Evolutionary conservation across 352 stramenopile genomes (phyloP).

Genomic region (Globisporangium echinulatum): DNA sequence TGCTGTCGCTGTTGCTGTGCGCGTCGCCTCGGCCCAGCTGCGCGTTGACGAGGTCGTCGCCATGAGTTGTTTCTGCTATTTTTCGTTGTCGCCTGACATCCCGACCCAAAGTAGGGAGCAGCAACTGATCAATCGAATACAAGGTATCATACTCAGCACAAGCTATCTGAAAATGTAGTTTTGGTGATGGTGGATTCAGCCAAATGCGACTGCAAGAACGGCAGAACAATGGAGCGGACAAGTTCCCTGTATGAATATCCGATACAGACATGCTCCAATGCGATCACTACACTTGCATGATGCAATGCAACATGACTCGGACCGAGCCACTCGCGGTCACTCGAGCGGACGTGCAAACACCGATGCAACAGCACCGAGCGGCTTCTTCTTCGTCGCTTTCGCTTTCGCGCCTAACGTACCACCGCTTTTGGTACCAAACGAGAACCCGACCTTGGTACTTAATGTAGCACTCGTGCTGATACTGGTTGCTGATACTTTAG

Average conservation of each 20-base stretch:
- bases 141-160: no score
- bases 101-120: no score
- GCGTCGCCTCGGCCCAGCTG: conserved; percentile 4
- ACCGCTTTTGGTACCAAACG: conserved; percentile 14
- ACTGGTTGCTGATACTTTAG: not conserved
- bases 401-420: conserved; percentile 29
- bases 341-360: conserved; percentile 6
- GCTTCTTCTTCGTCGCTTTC: conserved; percentile 4
- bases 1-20: not conserved
- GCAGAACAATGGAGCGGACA: no score
- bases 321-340: not conserved
- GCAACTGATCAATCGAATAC: no score
- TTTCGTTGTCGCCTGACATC: no score
- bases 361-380: conserved; percentile 1
- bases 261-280: not conserved
- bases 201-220: no score
- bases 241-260: no score
- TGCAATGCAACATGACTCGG: not conserved
- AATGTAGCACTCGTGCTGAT: conserved; percentile 1
- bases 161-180: no score
- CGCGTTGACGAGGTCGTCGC: conserved; percentile 4
- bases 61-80: not conserved
- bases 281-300: not conserved
- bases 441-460: not conserved
- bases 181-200: no score